Percentiles rank a stretch among this genome's conserved stretches.
Evolutionary conservation across 73 alveolate species (phyloP).

Genomic region (Breviolum minutum): DNA sequence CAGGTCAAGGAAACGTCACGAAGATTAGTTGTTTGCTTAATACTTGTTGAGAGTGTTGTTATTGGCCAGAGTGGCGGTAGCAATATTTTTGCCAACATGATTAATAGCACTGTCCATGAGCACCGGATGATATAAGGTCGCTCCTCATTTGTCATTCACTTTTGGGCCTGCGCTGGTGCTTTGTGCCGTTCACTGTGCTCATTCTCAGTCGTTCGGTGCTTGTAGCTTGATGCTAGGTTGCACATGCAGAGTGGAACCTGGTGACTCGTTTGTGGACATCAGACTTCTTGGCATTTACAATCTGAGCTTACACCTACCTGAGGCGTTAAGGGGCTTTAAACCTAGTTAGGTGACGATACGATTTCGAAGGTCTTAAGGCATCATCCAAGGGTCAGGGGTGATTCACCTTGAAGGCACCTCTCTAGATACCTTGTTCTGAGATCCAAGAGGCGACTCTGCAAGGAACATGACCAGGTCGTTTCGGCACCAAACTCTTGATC

Average conservation of each 20-base stretch:
- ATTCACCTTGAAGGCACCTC: too few species aligned
- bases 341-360: too few species aligned
- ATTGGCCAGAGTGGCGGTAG: background rate
- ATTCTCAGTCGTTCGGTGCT: conserved; percentile 60
- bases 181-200: conserved; percentile 10
- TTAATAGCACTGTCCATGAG: background rate
- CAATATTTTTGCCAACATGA: background rate
- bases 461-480: background rate
- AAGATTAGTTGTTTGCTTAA: background rate
- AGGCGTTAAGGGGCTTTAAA: too few species aligned
- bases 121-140: background rate
- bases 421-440: too few species aligned
- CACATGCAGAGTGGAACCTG: background rate
- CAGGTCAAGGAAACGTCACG: too few species aligned
- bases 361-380: background rate
- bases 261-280: too few species aligned
- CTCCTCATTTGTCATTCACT: background rate
- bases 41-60: background rate
- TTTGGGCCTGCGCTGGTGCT: conserved; percentile 61
- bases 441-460: background rate
- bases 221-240: conserved; percentile 49
- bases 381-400: background rate
- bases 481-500: background rate
- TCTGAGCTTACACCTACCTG: too few species aligned
- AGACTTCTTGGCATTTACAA: too few species aligned